Conservation (phyloP, 2,329 filamentous ascomycete genomes). For the Claviceps sp. region DNA sequence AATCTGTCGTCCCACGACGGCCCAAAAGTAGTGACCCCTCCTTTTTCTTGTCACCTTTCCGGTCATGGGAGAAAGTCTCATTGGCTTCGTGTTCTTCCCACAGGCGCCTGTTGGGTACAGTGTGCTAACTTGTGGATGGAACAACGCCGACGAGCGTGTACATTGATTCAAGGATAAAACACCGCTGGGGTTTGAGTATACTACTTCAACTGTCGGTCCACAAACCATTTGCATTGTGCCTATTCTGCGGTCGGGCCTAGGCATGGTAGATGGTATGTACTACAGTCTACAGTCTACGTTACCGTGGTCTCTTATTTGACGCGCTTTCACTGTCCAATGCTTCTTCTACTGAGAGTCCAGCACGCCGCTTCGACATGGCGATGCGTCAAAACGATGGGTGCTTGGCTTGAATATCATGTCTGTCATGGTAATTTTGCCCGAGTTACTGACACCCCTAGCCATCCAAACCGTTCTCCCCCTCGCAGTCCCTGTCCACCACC, state of each 20-base stretch:
- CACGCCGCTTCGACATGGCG: too few relatives aligned
- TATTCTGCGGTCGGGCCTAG: conserved; percentile 81
- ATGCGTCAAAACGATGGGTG: too few relatives aligned
- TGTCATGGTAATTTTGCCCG: too few relatives aligned
- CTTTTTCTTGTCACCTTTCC: background rate
- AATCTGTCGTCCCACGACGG: conserved; percentile 43
- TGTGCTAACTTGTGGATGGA: background rate
- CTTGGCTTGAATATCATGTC: too few relatives aligned
- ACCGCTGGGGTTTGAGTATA: conserved; percentile 65
- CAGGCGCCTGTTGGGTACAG: background rate
- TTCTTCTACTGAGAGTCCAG: background rate
- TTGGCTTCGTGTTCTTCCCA: background rate
- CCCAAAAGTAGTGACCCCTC: conserved; percentile 43
- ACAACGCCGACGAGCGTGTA: background rate
- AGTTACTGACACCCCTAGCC: conserved; percentile 29
- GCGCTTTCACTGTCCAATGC: background rate
- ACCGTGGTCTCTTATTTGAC: background rate
- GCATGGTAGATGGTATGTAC: conserved; percentile 66
- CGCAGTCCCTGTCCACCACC: conserved; percentile 76
- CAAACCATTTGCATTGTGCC: conserved; percentile 68
- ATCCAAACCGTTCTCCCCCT: conserved; percentile 69
- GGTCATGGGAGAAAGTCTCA: too few relatives aligned
- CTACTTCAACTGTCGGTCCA: conserved; percentile 48
- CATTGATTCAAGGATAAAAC: conserved; percentile 50
- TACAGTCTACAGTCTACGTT: background rate